Percentiles rank a stretch among this genome's conserved stretches.
Conservation (phyloP, 208 protist genomes). For the Wallacemonas rigidus region DNA sequence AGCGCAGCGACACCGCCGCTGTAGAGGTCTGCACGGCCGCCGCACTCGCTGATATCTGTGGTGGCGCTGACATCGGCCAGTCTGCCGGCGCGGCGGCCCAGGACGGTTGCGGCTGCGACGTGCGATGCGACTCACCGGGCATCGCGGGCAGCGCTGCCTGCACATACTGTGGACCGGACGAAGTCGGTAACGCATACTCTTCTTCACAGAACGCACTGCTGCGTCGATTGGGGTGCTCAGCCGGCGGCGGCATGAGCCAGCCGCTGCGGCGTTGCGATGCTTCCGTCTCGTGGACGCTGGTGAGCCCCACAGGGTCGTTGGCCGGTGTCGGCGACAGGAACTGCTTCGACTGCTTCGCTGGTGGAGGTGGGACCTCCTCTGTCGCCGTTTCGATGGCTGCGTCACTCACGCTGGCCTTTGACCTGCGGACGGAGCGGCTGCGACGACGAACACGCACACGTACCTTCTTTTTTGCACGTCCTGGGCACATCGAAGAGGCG, state of each 20-base stretch:
- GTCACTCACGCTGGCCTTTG: slow-evolving; percentile 19
- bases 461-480: background rate
- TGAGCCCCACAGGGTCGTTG: background rate
- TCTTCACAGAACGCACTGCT: background rate
- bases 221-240: background rate
- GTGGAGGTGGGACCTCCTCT: background rate
- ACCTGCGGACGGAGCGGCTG: background rate
- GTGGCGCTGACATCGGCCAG: slow-evolving; percentile 5
- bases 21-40: slow-evolving; percentile 23
- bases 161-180: slow-evolving; percentile 7
- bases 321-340: slow-evolving; percentile 12
- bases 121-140: background rate
- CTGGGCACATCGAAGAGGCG: background rate
- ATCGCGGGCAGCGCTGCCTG: background rate
- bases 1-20: slow-evolving; percentile 21
- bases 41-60: slow-evolving; percentile 9
- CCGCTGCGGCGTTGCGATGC: background rate
- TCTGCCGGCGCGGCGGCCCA: slow-evolving; percentile 12
- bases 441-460: slow-evolving; percentile 6
- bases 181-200: background rate
- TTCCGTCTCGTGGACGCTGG: background rate
- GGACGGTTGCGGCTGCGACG: background rate
- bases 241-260: slow-evolving; percentile 14
- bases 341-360: background rate
- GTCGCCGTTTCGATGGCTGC: slow-evolving; percentile 14